Base-by-base conservation (phyloP, 1,284 basidiomycete species). In the Leccinum solheimii region DNA sequence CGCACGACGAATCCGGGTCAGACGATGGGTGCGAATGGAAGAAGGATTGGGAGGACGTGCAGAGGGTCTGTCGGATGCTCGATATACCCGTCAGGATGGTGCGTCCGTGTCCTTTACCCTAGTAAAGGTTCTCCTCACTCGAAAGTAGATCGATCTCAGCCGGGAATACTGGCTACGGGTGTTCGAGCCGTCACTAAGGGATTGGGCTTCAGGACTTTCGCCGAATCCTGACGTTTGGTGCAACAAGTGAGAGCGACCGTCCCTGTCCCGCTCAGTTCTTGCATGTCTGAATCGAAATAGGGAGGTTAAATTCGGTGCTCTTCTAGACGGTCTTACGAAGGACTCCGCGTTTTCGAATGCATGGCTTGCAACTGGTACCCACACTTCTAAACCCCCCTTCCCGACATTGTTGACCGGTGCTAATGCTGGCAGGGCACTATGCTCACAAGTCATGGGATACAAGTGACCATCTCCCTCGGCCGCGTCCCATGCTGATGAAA, bases 191-290 rank as follows among this genome's bases (percentile, higher is more conserved):
- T 85, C 92, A 1, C 74, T 97, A 26, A 80, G 79, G 38, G 77
- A 83, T 16, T 97, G 95, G 94, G 84, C 90, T 68, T 67, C 76
- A 1, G 95, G 94, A 0, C 73, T 81, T 19, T 96, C 93, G 0
- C 97, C 97, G 0, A 98, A 98, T 75, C 95, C 97, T 0, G 97
- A 98, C 71, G 88, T 98, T 1, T 88, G 86, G 80, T 98, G 97
- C 74, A 98, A 99, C 75, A 85, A 81, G 92, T 92, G 57, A 69
- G 51, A 3, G 1, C 4, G 11, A 27, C 23, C 13, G 19, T 8
- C 45, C 34, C 48, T 1, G 4, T 50, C 1, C 16, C 3, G 7
- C 27, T 48, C 40, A 13, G 3, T 48, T 48, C 19, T 55, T n/a
- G 3, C 23, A 1, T 54, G 16, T 23, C 30, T 23, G 14, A 2